Evolutionary conservation across 2,329 filamentous ascomycete species (phyloP), one percentile per base, ranked within the genome.

Genomic region (Xylariaceae sp.): DNA sequence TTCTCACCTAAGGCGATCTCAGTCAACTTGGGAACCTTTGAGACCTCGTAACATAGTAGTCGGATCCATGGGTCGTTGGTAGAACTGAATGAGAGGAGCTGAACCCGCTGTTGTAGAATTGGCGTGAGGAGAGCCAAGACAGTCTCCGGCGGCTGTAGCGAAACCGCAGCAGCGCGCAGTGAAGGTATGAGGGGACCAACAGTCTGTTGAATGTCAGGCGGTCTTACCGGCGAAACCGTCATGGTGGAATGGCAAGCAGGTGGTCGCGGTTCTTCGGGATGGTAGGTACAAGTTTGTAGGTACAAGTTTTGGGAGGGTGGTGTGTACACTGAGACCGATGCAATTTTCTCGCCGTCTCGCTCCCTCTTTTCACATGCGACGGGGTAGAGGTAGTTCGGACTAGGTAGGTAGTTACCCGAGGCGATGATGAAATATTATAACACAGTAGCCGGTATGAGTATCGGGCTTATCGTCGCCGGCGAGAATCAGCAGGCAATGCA

Each of bases 1-100:
- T 78, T 73, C 51, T 87, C 81, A 53, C 79, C 78, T 62, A 79
- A 78, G 34, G 84, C 83, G 11, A 86, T 73, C 55, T 81, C 74
- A n/a, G 79, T 75, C 19, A 92, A 76, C 60, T 76, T 79, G 43
- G 80, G 73, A 2, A 77, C 74, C 59, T 79, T 78, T 59, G 77
- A 70, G 6, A 76, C 64, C 64, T 88, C 81, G 74, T 89, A 91
- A 66, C 83, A 86, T 29, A 92, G 76, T 34, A 91, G 76, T 0
- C 82, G 78, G 12, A 92, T 79, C 88, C 89, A 92, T 50, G 86
- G 82, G 37, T 86, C 82, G n/a, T 72, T 72, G 65, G 75, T 78
- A 47, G 78, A 71, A 0, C 78, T 73, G 1, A 85, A 80, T 55
- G 67, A 64, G 51, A 92, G 75, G 51, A 89, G 75, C 61, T 85